Evolutionary conservation across 2,329 filamentous ascomycete genomes (phyloP), one percentile per base, ranked within the genome.

Genomic region (Thermochaetoides dissita): DNA sequence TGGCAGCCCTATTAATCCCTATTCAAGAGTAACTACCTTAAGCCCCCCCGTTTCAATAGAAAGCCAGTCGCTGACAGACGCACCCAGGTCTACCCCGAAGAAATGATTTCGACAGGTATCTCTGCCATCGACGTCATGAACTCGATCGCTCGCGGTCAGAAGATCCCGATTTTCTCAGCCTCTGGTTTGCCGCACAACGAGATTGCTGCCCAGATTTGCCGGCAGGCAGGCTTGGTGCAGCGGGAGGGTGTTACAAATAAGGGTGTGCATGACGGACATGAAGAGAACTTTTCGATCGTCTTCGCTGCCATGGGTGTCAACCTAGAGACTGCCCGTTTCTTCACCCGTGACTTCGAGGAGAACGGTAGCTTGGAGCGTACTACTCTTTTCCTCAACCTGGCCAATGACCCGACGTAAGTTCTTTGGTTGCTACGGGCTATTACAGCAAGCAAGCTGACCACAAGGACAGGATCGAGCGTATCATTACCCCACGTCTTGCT

Each of bases 261-360:
- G 76, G 88, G 83, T 51, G 80, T 91, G 28, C 91, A 98, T 59
- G 93, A 98, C 58, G 88, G 80, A 43, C 91, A 98, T 65, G 87
- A 95, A 59, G 91, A 98, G 59, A 98, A 98, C 72, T 98, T 98
- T 75, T 95, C 88, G 47, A 98, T 98, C 57, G 91, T 98, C 44
- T 98, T 98, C 61, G 93, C 86, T 60, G 91, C 91, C 59, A 98
- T 98, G 91, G 91, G 91, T 87, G 91, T 98, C 55, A 98, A 98
- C 71, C 79, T 98, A 81, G 91, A 98, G 63, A 98, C 91, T 30
- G 85, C 84, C 56, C 84, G 91, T 56, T 98, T 98, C 77, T 98
- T 98, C 72, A 96, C 89, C 33, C 78, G 86, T 52, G 91, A 98
- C 59, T 98, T 98, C 59, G 91, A 98, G 65, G 87, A 98, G 75